Evolutionary conservation across 2,329 filamentous ascomycete species (phyloP), one percentile per base, ranked within the genome.

Genomic region (Huntiella bhutanensis): DNA sequence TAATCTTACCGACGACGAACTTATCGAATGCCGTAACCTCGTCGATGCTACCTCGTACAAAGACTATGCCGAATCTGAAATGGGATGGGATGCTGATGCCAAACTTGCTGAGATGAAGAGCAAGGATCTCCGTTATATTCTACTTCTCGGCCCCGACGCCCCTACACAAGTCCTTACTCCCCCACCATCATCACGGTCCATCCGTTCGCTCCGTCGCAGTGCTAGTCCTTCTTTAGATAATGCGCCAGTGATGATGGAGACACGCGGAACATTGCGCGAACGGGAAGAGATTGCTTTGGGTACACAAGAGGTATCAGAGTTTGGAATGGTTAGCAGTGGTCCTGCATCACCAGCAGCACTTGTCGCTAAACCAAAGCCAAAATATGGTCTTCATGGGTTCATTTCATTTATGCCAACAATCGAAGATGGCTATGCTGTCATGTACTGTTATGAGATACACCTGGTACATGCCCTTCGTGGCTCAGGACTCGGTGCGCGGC

Each of bases 391-490:
- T 6, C 57, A 60, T 13, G 75, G 67, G 4, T 80, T 82, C 54
- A 66, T 70, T 1, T 81, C 76, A n/a, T 64, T 82, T 55, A 78
- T 82, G 77, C 70, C 80, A n/a, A 80, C 76, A 2, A 72, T 72
- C 54, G 80, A 84, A 55, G 73, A 77, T 51, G 68, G 68, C 1
- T 62, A 73, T 49, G 66, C 75, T 0, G 80, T 86, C 2, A 57
- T 85, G 15, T 88, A 86, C 59, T 78, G 82, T 58, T 88, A 86
- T 57, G 82, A 88, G 60, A 74, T 88, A 33, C 82, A 88, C 55
- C 67, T 87, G 3, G 60, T 64, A 34, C 60, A 66, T 1, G 60
- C 64, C 1, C 57, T 81, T 4, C 70, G 73, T 53, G 68, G 77
- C 62, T 73, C 71, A 11, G 80, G 81, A 0, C 61, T 87, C 2